phyloP scores from a whole-genome alignment of 352 stramenopile genomes.

The Pythium scleroteichum region DNA sequence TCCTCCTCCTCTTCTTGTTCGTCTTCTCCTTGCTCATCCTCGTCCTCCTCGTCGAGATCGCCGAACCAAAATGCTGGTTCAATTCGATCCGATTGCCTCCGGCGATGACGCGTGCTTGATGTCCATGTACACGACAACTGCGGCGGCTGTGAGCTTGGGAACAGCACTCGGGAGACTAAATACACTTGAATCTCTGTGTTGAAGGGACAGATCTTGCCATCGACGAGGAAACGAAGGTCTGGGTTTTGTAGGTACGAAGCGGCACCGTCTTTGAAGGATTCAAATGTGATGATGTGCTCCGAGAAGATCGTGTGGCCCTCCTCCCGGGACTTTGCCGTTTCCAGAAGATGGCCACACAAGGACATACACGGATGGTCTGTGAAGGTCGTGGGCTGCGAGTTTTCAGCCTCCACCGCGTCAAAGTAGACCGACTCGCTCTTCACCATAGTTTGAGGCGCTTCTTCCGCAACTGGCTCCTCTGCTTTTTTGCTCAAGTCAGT shows the following conservation, averaged over 20 bases:
- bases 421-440: constrained; percentile 81
- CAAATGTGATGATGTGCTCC: constrained; percentile 66
- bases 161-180: constrained; percentile 64
- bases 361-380: constrained; percentile 66
- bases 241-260: constrained; percentile 49
- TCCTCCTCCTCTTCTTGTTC: constrained; percentile 7
- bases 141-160: constrained; percentile 57
- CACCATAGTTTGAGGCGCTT: constrained; percentile 46
- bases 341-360: constrained; percentile 67
- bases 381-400: constrained; percentile 16
- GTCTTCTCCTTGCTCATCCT: constrained; percentile 12
- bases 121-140: constrained; percentile 28
- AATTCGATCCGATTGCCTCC: constrained; percentile 12
- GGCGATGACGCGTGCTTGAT: not conserved
- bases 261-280: constrained; percentile 53
- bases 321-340: constrained; percentile 38
- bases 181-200: constrained; percentile 59
- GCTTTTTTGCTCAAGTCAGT: constrained; percentile 16
- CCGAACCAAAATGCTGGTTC: constrained; percentile 32
- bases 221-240: constrained; percentile 60
- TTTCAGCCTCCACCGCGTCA: constrained; percentile 61
- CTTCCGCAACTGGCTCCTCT: constrained; percentile 24
- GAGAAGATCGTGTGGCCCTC: constrained; percentile 59
- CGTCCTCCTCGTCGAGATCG: constrained; percentile 26
- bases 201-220: constrained; percentile 61